A percentile compares a stretch with the other conserved stretches of the same genome.
Evolutionary conservation across 2,329 filamentous ascomycete genomes (phyloP).

Genomic region (Fusarium sp.): DNA sequence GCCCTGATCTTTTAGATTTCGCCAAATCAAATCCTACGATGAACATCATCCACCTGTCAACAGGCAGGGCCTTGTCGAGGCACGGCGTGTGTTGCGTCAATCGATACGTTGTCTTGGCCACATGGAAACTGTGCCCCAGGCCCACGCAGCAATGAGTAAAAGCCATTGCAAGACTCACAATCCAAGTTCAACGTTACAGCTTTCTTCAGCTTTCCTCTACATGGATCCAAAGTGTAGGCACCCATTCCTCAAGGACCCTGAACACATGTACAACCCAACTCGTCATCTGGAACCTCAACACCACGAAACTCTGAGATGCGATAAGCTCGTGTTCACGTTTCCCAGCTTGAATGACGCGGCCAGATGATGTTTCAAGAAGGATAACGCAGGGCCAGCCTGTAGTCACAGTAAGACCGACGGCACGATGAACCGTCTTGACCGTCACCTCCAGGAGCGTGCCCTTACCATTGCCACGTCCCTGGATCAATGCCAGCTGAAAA

Average conservation of each 20-base stretch:
- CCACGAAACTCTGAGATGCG: conserved; percentile 14
- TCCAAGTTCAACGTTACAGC: no score
- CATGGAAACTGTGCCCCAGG: no score
- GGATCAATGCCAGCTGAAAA: conserved; percentile 7
- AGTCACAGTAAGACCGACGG: neutral
- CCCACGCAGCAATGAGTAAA: no score
- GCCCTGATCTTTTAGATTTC: neutral
- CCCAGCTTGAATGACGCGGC: conserved; percentile 18
- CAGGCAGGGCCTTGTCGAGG: no score
- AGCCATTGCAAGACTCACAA: no score
- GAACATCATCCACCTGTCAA: no score
- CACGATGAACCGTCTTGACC: neutral
- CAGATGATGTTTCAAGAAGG: neutral
- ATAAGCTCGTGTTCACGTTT: conserved; percentile 18
- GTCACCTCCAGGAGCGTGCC: neutral
- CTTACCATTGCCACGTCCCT: neutral
- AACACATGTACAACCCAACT: neutral
- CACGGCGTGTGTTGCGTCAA: no score
- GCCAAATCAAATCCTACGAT: no score
- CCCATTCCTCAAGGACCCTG: neutral
- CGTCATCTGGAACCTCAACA: conserved; percentile 20
- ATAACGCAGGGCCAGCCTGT: neutral
- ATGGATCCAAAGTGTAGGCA: neutral
- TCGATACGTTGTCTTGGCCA: no score
- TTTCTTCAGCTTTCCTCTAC: no score